Conservation (phyloP, 2,329 filamentous ascomycete genomes). For the Shiraia sp. region DNA sequence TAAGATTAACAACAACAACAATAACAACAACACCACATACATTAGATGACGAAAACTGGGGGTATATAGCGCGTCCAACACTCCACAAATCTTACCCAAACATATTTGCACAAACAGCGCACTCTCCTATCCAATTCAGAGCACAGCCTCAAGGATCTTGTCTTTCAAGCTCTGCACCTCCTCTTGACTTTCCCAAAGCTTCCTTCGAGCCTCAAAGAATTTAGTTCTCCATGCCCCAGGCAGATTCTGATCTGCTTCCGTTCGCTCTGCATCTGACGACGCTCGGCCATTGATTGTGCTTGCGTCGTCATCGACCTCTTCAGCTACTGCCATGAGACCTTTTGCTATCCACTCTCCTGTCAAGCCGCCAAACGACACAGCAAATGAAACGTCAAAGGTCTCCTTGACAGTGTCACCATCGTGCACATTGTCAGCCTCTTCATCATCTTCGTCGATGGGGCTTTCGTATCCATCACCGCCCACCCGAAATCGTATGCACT, state of each 20-base stretch:
- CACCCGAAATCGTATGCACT: slow-evolving; percentile 48
- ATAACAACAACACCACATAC: slow-evolving; percentile 1
- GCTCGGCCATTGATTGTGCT: background rate
- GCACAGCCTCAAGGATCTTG: slow-evolving; percentile 44
- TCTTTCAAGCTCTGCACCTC: slow-evolving; percentile 41
- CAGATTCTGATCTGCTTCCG: slow-evolving; percentile 15
- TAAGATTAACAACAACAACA: background rate
- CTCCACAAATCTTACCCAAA: slow-evolving; percentile 7
- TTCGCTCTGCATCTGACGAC: slow-evolving; percentile 12
- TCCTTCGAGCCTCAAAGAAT: slow-evolving; percentile 39
- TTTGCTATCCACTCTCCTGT: slow-evolving; percentile 50
- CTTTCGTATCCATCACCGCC: slow-evolving; percentile 46
- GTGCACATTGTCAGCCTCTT: slow-evolving; percentile 24
- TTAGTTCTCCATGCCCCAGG: slow-evolving; percentile 39
- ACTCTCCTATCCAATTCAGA: slow-evolving; percentile 20
- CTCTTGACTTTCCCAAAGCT: slow-evolving; percentile 40
- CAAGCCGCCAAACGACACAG: slow-evolving; percentile 46
- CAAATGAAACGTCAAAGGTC: slow-evolving; percentile 52
- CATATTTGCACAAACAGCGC: background rate
- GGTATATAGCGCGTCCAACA: slow-evolving; percentile 32
- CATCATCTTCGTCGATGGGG: slow-evolving; percentile 47
- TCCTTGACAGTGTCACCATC: slow-evolving; percentile 34
- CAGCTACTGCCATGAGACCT: slow-evolving; percentile 33
- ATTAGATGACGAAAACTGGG: slow-evolving; percentile 20
- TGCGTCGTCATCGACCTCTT: slow-evolving; percentile 7